A percentile compares a stretch with the other conserved stretches of the same genome.
Conservation (phyloP, 306 rosid species). For the Prunus fruticosa region DNA sequence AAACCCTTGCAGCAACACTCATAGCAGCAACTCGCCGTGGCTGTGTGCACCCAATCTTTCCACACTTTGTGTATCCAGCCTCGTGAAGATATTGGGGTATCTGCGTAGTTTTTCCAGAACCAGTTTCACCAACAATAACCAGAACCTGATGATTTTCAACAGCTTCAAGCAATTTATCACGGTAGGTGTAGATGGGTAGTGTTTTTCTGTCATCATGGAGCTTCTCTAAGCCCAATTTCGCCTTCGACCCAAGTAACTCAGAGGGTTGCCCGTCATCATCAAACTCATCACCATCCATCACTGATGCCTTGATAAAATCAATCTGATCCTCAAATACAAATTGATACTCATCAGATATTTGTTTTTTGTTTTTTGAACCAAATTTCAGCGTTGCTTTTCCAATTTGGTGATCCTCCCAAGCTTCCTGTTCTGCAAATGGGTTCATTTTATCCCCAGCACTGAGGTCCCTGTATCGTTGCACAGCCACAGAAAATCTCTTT, state of each 20-base stretch:
- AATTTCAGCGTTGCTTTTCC: slow-evolving; percentile 79
- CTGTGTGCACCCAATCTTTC: slow-evolving; percentile 96
- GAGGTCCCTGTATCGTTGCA: slow-evolving; percentile 65
- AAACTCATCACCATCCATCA: slow-evolving; percentile 83
- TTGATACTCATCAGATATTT: slow-evolving; percentile 67
- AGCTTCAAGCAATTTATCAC: slow-evolving; percentile 82
- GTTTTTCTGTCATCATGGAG: slow-evolving; percentile 87
- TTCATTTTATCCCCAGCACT: slow-evolving; percentile 86
- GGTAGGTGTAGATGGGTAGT: slow-evolving; percentile 71
- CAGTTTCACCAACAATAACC: slow-evolving; percentile 96
- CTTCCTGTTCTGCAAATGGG: slow-evolving; percentile 92
- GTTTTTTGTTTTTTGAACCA: slow-evolving; percentile 84
- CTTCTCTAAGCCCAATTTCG: slow-evolving; percentile 69
- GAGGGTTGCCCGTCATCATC: slow-evolving; percentile 37
- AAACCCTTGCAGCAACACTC: slow-evolving; percentile 98
- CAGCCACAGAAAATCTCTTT: slow-evolving; percentile 79
- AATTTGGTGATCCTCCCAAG: slow-evolving; percentile 98
- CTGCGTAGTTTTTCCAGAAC: slow-evolving; percentile 97
- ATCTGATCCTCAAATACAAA: slow-evolving; percentile 95
- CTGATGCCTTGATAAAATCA: slow-evolving; percentile 86
- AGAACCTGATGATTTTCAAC: slow-evolving; percentile 83
- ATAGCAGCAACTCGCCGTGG: slow-evolving; percentile 98
- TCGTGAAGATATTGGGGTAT: slow-evolving; percentile 98
- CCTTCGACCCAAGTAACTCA: slow-evolving; percentile 59
- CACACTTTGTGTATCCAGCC: slow-evolving; percentile 88